Base-by-base conservation (phyloP, 768 basidiomycete species). In the Hygrocybe coccinea region DNA sequence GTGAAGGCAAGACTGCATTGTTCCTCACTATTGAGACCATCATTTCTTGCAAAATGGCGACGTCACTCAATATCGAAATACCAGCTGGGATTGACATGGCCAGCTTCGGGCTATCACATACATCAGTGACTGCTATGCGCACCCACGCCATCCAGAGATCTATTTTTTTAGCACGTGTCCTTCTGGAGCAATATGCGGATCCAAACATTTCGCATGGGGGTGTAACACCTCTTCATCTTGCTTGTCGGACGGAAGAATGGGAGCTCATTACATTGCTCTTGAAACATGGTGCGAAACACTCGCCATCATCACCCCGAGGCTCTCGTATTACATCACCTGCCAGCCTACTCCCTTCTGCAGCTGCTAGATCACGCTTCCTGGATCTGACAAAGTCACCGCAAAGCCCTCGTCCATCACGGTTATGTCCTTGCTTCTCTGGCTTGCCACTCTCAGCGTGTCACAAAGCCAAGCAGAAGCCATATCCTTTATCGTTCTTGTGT, bases 391-490 rank as follows among this genome's bases (percentile, higher is more conserved):
- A 33, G 10, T 44, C 47, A 19, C 17, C 50, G 22, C 55, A 50
- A 35, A 21, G 7, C 36, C 47, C 47, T 41, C 65, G 64, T 6
- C 64, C 61, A 7, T 52, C 49, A 5, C 59, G 61, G 17, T 50
- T 55, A 8, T 67, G 67, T 39, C 65, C 67, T 1, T 68, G 67
- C 52, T 68, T 60, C 55, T 67, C 66, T 21, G 66, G 66, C 5
- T 50, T 61, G 52, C 43, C 58, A 12, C 54, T 64, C 24, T 34
- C 56, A 0, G 50, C 58, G 2, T 67, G 67, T 51, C 67, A 68
- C 56, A 54, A 50, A 15, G 17, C 36, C 29, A 34, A 57, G 2
- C 29, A 11, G 19, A 41, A 55, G 2, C 52, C 53, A 2, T 64
- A 64, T 43, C 67, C 67, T n/a, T 10, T 11, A 6, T n/a, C 6